These are phyloP conservation scores for Lipomyces yamanashiensis DNA, from an alignment of 805 yeast genomes.

Conservation along the genomic window DNA sequence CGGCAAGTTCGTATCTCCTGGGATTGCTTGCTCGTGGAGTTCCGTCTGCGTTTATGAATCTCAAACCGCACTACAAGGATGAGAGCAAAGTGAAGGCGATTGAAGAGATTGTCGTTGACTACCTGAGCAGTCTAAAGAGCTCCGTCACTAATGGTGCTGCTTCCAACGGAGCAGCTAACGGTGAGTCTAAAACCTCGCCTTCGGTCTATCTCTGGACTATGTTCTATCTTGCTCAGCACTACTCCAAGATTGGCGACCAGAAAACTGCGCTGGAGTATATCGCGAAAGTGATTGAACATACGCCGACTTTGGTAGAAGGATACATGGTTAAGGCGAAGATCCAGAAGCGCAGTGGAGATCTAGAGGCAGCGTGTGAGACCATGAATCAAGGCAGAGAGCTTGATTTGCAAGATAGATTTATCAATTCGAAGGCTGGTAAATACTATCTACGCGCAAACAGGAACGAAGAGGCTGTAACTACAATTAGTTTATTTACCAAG, in stretches of 20 bases:
- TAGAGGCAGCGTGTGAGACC: slow-evolving; percentile 62
- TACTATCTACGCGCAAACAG: slow-evolving; percentile 78
- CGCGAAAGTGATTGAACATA: slow-evolving; percentile 66
- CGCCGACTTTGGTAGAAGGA: slow-evolving; percentile 85
- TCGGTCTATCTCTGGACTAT: slow-evolving; percentile 63
- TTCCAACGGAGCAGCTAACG: slow-evolving; percentile 30
- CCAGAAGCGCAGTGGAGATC: slow-evolving; percentile 69
- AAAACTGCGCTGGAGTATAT: slow-evolving; percentile 60
- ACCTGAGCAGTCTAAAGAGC: slow-evolving; percentile 39
- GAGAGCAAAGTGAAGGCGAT: slow-evolving; percentile 50
- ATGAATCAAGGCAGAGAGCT: slow-evolving; percentile 73
- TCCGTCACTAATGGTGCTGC: slow-evolving; percentile 1
- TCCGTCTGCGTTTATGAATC: slow-evolving; percentile 85
- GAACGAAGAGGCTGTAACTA: slow-evolving; percentile 72
- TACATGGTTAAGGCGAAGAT: slow-evolving; percentile 81
- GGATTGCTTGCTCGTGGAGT: slow-evolving; percentile 76
- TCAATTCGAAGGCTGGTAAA: slow-evolving; percentile 85
- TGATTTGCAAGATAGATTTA: slow-evolving; percentile 88
- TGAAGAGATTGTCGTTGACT: slow-evolving; percentile 59
- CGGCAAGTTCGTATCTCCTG: slow-evolving; percentile 59
- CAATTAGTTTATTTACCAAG: slow-evolving; percentile 80
- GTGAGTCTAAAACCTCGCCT: slow-evolving; percentile 42
- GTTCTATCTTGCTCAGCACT: slow-evolving; percentile 80
- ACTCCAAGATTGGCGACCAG: slow-evolving; percentile 59
- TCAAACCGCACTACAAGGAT: slow-evolving; percentile 75